These are phyloP conservation scores for Podaxis sp. DNA, from an alignment of 768 basidiomycete species.

Conservation along the genomic window DNA sequence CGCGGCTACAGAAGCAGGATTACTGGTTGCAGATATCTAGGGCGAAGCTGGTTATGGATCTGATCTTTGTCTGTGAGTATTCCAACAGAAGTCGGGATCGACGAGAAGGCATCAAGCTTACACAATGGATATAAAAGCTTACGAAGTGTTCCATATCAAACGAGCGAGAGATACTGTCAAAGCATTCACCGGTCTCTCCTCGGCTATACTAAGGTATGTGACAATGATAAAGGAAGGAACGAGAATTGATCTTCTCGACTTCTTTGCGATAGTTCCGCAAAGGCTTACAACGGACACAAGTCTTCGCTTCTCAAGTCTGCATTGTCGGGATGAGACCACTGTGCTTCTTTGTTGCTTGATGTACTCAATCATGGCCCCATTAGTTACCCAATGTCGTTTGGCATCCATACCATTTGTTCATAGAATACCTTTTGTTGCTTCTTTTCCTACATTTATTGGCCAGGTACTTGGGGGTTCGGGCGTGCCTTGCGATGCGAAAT, in stretches of 20 bases:
- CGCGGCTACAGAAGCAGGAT: slow-evolving; percentile 61
- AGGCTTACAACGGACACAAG: slow-evolving; percentile 72
- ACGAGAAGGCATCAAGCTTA: slow-evolving; percentile 7
- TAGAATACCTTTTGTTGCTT: neutral
- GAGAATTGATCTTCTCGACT: slow-evolving; percentile 9
- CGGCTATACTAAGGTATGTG: slow-evolving; percentile 70
- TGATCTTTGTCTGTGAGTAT: slow-evolving; percentile 78
- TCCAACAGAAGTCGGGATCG: neutral
- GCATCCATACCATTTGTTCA: slow-evolving; percentile 9
- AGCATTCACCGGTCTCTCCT: slow-evolving; percentile 60
- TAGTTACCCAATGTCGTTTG: neutral
- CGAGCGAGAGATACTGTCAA: slow-evolving; percentile 57
- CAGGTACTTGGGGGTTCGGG: neutral
- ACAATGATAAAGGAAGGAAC: neutral
- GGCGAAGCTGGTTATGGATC: slow-evolving; percentile 75
- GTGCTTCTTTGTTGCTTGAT: neutral
- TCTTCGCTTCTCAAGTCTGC: slow-evolving; percentile 53
- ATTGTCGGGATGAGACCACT: slow-evolving; percentile 18
- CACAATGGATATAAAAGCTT: slow-evolving; percentile 42
- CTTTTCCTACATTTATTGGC: neutral
- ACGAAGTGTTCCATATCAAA: slow-evolving; percentile 71
- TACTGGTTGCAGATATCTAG: slow-evolving; percentile 73
- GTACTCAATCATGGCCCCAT: neutral
- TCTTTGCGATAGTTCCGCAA: slow-evolving; percentile 48
- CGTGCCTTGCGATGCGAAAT: neutral